Evolutionary conservation across 148 eudicot species (phyloP).

Genomic region (Persicaria tinctoria): DNA sequence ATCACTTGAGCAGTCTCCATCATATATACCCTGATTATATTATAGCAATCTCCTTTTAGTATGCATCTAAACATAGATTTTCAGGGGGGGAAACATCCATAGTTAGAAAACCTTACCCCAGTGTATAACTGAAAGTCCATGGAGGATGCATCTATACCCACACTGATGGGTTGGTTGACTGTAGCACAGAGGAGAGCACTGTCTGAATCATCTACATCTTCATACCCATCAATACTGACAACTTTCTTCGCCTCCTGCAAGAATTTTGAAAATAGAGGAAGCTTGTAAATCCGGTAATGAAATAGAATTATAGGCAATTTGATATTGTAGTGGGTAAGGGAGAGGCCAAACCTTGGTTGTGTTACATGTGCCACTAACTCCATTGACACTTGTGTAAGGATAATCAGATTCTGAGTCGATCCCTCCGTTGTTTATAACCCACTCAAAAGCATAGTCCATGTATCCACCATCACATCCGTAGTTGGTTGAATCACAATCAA

Average conservation of each 20-base stretch:
- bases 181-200: conserved; percentile 45
- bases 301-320: not conserved
- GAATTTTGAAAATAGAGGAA: not conserved
- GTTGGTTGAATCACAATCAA: conserved; percentile 43
- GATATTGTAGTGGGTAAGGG: not conserved
- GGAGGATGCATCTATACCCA: conserved; percentile 44
- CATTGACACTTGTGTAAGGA: conserved; percentile 30
- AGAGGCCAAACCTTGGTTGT: conserved; percentile 33
- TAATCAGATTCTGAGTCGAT: conserved; percentile 42
- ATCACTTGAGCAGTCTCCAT: conserved; percentile 53
- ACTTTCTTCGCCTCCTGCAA: conserved; percentile 29
- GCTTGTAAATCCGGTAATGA: not conserved
- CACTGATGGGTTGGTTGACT: conserved; percentile 51
- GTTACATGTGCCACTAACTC: conserved; percentile 32
- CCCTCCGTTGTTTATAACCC: conserved; percentile 53
- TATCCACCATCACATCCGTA: conserved; percentile 52
- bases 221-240: conserved; percentile 42
- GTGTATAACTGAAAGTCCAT: conserved; percentile 58
- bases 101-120: conserved; percentile 30
- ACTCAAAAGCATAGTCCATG: conserved; percentile 52
- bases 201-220: conserved; percentile 40
- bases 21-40: conserved; percentile 47
- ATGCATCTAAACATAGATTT: not conserved
- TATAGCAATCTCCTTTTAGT: not conserved
- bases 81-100: not conserved